Base-by-base conservation (phyloP, 164 flowering plant species). In the Echeveria elegans region DNA sequence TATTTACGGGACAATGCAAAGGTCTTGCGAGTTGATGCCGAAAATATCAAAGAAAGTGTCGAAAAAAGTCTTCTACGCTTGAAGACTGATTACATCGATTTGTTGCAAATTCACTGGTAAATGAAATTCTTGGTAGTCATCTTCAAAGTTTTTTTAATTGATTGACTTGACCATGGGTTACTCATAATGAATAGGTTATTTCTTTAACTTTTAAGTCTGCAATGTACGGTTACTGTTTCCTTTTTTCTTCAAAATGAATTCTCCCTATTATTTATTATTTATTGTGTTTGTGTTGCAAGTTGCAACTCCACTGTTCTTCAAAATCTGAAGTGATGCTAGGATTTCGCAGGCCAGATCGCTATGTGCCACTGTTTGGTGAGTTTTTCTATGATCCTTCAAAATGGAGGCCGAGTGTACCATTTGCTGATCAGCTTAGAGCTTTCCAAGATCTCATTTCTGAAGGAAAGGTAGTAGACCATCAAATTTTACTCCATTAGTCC, bases 101-200 rank as follows among this genome's bases (percentile, higher is more conserved):
- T 93, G 59, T 72, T 93, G 74, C 98, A 93, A 84, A 90, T 90
- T 73, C 98, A 93, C 73, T 93, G 98, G 98, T 93, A 56, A 56
- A n/a, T 56, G 61, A 56, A 56, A 3, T 14, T 32, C 19, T 56
- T 12, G 32, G 15, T 56, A 15, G 32, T 28, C 32, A 11, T 15
- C 61, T 28, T 28, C 3, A 28, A 10, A 8, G 29, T 28, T 28
- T 5, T 26, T 56, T 28, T 21, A 23, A 56, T 32, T 29, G 32
- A 12, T 28, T 50, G 56, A 4, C 26, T 18, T 50, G 21, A 40
- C 24, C 23, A 2, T 24, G 60, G 32, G 19, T 6, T 56, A 28
- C 2, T 56, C 32, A 2, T 26, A 12, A 23, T 29, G 8, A 53
- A 23, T 24, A 53, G 24, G 7, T 23, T 24, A 7, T 24, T 26